Base-by-base conservation (phyloP, 495 filamentous ascomycete genomes). In the Neurospora sp. region DNA sequence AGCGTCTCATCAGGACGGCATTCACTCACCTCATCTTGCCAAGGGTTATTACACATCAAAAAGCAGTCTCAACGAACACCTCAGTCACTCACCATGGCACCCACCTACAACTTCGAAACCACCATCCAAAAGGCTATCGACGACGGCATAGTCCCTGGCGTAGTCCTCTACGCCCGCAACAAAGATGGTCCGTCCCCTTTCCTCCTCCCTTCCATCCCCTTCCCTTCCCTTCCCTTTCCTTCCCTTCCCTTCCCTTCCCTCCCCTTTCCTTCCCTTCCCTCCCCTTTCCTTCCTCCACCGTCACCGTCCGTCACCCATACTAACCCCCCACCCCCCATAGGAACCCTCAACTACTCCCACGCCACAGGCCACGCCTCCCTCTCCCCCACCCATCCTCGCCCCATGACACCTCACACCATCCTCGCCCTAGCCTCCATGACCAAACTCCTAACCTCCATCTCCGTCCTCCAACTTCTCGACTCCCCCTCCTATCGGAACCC, bases 381-480 rank as follows among this genome's bases (percentile, higher is more conserved):
- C 23, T 70, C 70, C 39, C 69, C 76, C 31, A 14, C 6, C 0
- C 12, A 69, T 23, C 42, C 71, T 1, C 41, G 39, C 7, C 73
- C 75, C 35, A 74, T 76, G 73, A 27, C 70, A 12, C 35, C 73
- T 10, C 73, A 82, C 74, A 77, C 75, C 1, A 69, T 81, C n/a
- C 75, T 82, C 72, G 70, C 74, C 40, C 69, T 83, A 3, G 76
- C 78, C 35, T 83, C 82, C 44, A 76, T 78, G 75, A 81, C 81
- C 16, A 84, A 84, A 38, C 76, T 85, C 69, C 72, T 79, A 27
- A 83, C 82, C 23, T 71, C 79, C 10, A 71, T 82, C 73, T 73
- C 75, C 18, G 71, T 76, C 3, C 71, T 83, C 37, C 83, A 83
- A 44, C 77, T 84, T 41, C 77, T 85, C 48, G 81, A 84, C 20